These are phyloP conservation scores for Arabidopsis thaliana DNA, from an alignment of 345 rosid genomes.

Conservation along the genomic window TAIR10.1 NC_003070.9:23374501-23375000, in stretches of 20 bases:
- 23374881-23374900: neutral
- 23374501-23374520: constrained; percentile 15
- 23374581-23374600: neutral
- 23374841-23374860: neutral
- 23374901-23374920: neutral
- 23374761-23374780: neutral
- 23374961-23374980: constrained; percentile 13
- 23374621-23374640: constrained; percentile 1
- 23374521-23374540: neutral
- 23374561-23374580: neutral
- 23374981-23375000: neutral
- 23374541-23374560: constrained; percentile 8
- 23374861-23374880: neutral
- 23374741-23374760: neutral
- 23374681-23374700: neutral
- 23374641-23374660: constrained; percentile 3
- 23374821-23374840: neutral
- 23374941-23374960: constrained; percentile 29
- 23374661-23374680: neutral
- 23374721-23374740: neutral
- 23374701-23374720: neutral
- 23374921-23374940: constrained; percentile 8
- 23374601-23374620: neutral
- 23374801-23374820: neutral
- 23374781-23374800: neutral